Evolutionary conservation across 169 alveolate species (phyloP).

Genomic region (Miamiensis avidus): DNA sequence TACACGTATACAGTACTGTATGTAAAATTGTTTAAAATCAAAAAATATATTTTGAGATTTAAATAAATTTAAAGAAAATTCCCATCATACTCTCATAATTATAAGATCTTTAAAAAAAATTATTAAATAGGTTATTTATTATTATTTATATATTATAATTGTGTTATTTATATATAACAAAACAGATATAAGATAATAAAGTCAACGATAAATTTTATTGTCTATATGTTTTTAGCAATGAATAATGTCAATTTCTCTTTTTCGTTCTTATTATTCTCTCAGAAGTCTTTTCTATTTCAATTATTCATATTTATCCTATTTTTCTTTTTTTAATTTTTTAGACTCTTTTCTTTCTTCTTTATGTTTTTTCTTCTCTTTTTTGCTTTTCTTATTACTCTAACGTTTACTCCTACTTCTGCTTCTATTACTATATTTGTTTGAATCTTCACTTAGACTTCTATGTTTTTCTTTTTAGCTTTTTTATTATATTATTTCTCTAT

Average conservation of each 20-base stretch:
- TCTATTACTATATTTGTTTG: background rate
- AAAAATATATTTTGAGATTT: too few species aligned
- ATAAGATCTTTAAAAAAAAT: too few species aligned
- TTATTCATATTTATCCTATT: background rate
- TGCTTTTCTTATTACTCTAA: background rate
- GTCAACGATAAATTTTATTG: too few species aligned
- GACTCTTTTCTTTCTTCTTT: background rate
- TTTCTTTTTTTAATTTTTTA: conserved; percentile 1
- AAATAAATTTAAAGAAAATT: too few species aligned
- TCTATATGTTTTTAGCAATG: too few species aligned
- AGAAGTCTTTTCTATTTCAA: background rate
- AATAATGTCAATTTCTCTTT: background rate
- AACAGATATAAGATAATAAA: too few species aligned
- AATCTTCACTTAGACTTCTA: conserved; percentile 1
- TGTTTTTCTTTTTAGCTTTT: background rate
- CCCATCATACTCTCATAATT: too few species aligned
- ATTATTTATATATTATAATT: too few species aligned
- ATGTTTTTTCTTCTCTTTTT: background rate
- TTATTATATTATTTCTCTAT: conserved; percentile 1
- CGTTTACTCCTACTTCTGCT: background rate
- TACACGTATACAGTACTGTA: too few species aligned
- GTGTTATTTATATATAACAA: too few species aligned
- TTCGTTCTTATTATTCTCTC: background rate
- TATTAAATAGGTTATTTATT: too few species aligned
- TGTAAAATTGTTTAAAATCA: too few species aligned